phyloP scores from a whole-genome alignment of 192 early-diverging fungal species.

The Gigaspora rosea region DNA sequence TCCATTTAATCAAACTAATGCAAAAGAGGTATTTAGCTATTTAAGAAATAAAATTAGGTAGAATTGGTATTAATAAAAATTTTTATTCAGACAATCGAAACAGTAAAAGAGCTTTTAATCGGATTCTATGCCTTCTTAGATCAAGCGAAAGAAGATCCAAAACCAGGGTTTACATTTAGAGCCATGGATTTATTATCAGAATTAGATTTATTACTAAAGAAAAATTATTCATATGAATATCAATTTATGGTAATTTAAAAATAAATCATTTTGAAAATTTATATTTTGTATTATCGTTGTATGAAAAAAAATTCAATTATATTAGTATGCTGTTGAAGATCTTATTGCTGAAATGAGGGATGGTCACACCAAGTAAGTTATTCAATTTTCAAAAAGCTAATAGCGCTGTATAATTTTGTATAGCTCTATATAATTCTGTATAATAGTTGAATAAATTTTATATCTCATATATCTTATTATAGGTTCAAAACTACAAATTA shows the following conservation, averaged over 20 bases:
- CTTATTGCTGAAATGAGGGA: too few relatives aligned
- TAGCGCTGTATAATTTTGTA: too few relatives aligned
- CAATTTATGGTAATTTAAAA: neutral
- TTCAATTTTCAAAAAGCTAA: too few relatives aligned
- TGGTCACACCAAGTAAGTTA: too few relatives aligned
- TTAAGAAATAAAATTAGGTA: neutral
- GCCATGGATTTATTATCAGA: neutral
- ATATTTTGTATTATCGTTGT: too few relatives aligned
- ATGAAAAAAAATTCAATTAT: too few relatives aligned
- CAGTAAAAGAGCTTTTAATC: neutral
- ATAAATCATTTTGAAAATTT: neutral
- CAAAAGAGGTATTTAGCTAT: neutral
- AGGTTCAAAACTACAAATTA: too few relatives aligned
- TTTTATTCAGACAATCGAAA: constrained; percentile 10
- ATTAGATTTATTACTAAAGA: neutral
- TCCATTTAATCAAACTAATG: neutral
- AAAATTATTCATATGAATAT: neutral
- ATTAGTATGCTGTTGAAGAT: too few relatives aligned
- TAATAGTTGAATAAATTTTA: too few relatives aligned
- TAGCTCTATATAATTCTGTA: too few relatives aligned
- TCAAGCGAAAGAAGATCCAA: neutral
- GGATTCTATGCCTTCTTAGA: constrained; percentile 2
- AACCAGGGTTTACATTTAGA: neutral
- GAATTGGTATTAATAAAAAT: neutral
- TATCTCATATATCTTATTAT: too few relatives aligned